Base-by-base conservation (phyloP, 805 yeast genomes). In the Saccharomycopsis sp. region DNA sequence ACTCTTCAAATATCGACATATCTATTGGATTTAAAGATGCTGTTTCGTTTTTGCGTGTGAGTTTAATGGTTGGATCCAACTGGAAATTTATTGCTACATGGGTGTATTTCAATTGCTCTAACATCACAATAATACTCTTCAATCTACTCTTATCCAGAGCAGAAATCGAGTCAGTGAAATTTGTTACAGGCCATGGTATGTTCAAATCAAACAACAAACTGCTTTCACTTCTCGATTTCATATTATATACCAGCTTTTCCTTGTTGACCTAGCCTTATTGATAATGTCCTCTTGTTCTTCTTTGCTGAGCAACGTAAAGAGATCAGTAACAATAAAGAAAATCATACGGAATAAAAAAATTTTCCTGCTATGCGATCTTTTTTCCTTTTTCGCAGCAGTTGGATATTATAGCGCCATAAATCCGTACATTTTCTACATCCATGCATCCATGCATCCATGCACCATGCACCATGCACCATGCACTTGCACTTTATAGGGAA, bases 71-170 rank as follows among this genome's bases (percentile, higher is more conserved):
- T 63, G 83, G 84, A 56, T 70, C 74, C 1, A 83, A 73, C 1
- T 77, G 77, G 65, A 84, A 84, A 69, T 89, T 91, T 55, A 92
- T 71, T 1, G 93, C 97, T 2, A 89, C 76, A 64, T 85, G 87
- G 0, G 87, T 81, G 67, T 90, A 90, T 9, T 93, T 94, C 3
- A 87, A 68, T 24, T 78, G 71, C 62, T 82, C 80, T 20, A 83
- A 70, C 19, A 85, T 82, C 3, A 77, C 68, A 7, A 88, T 68
- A 2, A 81, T 77, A 50, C 77, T 74, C 62, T 78, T 78, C 51
- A 87, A 66, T 22, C 71, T 72, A 0, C 64, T 65, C 1, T 85
- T 65, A 57, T 84, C 81, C 12, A 66, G 64, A 2, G 68, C 63
- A 0, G 79, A 68, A 2, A 83, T 79, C 34, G 72, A 71, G 3